These are phyloP conservation scores for Thelonectria olida DNA, from an alignment of 2,329 filamentous ascomycete genomes.

Conservation along the genomic window DNA sequence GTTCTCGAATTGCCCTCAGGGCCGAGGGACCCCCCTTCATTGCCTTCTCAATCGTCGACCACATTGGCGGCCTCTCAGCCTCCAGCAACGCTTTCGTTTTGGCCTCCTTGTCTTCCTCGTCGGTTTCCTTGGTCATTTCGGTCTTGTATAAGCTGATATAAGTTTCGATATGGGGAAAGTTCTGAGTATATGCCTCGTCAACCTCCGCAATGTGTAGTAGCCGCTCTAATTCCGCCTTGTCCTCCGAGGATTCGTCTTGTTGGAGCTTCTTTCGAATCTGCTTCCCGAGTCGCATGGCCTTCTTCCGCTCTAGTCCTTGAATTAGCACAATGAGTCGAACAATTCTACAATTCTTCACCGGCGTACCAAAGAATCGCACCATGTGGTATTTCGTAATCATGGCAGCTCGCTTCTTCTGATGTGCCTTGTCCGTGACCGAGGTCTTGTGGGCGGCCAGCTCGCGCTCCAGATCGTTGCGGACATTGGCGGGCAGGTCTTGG, in stretches of 20 bases:
- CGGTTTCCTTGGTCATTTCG: conserved; percentile 43
- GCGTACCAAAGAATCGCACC: conserved; percentile 82
- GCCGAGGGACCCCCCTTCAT: conserved; percentile 64
- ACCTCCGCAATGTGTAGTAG: conserved; percentile 76
- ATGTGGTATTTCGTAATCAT: conserved; percentile 86
- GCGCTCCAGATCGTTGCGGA: conserved; percentile 75
- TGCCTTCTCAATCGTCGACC: conserved; percentile 72
- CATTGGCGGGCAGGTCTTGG: conserved; percentile 72
- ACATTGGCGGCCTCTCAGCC: conserved; percentile 68
- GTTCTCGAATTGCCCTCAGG: conserved; percentile 65
- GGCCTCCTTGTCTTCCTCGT: conserved; percentile 48
- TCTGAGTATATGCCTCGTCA: conserved; percentile 78
- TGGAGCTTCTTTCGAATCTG: conserved; percentile 68
- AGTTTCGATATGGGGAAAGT: conserved; percentile 74
- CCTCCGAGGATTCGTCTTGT: conserved; percentile 59
- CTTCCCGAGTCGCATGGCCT: conserved; percentile 73
- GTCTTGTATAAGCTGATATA: conserved; percentile 73
- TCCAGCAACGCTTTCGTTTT: conserved; percentile 55
- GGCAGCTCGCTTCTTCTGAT: conserved; percentile 69
- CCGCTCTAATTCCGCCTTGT: conserved; percentile 59
- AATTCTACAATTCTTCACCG: background rate
- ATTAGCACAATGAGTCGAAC: conserved; percentile 13
- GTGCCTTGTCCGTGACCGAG: conserved; percentile 67
- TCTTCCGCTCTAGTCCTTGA: conserved; percentile 70
- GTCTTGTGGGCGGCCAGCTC: conserved; percentile 74